These are phyloP conservation scores for Phytophthora ramorum DNA, from an alignment of 352 stramenopile genomes.

Conservation along the genomic window DNA sequence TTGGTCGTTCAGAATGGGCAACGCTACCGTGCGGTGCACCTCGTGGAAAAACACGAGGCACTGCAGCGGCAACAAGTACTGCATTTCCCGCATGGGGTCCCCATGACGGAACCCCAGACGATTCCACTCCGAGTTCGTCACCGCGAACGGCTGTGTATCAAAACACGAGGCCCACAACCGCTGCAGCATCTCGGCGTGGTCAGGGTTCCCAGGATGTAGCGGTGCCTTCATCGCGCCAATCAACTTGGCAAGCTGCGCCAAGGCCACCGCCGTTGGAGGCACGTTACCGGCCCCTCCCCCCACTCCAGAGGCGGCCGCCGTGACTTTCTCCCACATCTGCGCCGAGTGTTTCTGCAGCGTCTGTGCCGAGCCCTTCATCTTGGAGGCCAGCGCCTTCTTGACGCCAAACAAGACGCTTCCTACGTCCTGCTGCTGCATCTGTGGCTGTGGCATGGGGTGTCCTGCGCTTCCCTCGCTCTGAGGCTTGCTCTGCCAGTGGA, in stretches of 20 bases:
- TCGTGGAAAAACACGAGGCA: slow-evolving; percentile 88
- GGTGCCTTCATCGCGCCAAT: slow-evolving; percentile 68
- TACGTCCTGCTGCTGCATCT: slow-evolving; percentile 51
- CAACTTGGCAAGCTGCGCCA: slow-evolving; percentile 76
- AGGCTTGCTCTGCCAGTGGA: slow-evolving; percentile 51
- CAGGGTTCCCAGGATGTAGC: slow-evolving; percentile 61
- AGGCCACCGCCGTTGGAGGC: slow-evolving; percentile 60
- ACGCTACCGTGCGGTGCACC: slow-evolving; percentile 63
- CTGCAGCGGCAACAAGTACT: slow-evolving; percentile 76
- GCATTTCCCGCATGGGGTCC: slow-evolving; percentile 73
- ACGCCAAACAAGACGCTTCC: slow-evolving; percentile 70
- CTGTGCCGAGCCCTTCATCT: slow-evolving; percentile 82
- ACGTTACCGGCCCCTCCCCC: slow-evolving; percentile 35
- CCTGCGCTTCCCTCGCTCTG: slow-evolving; percentile 11
- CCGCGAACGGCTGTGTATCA: slow-evolving; percentile 62
- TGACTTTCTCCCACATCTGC: slow-evolving; percentile 82
- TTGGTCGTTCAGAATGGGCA: slow-evolving; percentile 77
- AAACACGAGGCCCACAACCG: slow-evolving; percentile 79
- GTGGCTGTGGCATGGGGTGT: slow-evolving; percentile 25
- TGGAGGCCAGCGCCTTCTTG: slow-evolving; percentile 83
- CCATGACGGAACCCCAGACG: slow-evolving; percentile 71
- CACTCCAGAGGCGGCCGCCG: slow-evolving; percentile 29
- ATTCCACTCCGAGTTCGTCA: slow-evolving; percentile 59
- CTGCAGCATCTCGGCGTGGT: slow-evolving; percentile 75
- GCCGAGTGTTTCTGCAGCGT: slow-evolving; percentile 77